A percentile compares a stretch with the other conserved stretches of the same genome.
These are phyloP conservation scores for Monilinia aucupariae DNA, from an alignment of 2,329 filamentous ascomycete genomes.

Conservation along the genomic window DNA sequence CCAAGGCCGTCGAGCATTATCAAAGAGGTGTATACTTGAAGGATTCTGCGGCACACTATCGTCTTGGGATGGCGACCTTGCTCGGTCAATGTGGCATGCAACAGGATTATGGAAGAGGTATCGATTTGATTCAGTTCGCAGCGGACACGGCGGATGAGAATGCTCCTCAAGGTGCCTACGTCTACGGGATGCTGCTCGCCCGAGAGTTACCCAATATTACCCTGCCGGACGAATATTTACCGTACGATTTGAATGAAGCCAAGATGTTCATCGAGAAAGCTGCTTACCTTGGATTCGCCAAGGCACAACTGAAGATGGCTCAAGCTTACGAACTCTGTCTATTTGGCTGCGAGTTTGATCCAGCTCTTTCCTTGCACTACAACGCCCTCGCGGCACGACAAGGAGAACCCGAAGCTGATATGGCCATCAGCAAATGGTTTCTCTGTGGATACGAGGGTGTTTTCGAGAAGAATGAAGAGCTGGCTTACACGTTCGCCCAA, in stretches of 20 bases:
- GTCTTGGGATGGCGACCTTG: constrained; percentile 95
- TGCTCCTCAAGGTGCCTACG: constrained; percentile 90
- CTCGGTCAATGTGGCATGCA: constrained; percentile 87
- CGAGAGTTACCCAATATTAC: constrained; percentile 86
- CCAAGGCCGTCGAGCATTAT: constrained; percentile 89
- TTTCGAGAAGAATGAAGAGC: constrained; percentile 91
- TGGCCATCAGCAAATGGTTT: constrained; percentile 98
- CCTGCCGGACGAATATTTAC: constrained; percentile 66
- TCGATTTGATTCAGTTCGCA: constrained; percentile 77
- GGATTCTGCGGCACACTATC: constrained; percentile 81
- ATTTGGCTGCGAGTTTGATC: constrained; percentile 90
- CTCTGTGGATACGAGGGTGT: constrained; percentile 88
- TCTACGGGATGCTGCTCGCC: constrained; percentile 90
- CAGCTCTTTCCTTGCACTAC: constrained; percentile 88
- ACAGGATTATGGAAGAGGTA: constrained; percentile 71
- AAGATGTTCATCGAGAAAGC: constrained; percentile 93
- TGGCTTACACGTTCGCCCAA: constrained; percentile 86
- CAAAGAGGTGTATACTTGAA: constrained; percentile 69
- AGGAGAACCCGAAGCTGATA: constrained; percentile 86
- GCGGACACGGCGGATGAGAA: constrained; percentile 91
- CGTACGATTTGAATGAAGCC: constrained; percentile 66
- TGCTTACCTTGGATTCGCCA: constrained; percentile 90
- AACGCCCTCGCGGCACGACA: constrained; percentile 89
- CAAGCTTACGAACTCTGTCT: constrained; percentile 92
- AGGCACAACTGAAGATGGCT: constrained; percentile 96